Conservation (phyloP, 495 filamentous ascomycete species). For the Talaromyces liani region DNA sequence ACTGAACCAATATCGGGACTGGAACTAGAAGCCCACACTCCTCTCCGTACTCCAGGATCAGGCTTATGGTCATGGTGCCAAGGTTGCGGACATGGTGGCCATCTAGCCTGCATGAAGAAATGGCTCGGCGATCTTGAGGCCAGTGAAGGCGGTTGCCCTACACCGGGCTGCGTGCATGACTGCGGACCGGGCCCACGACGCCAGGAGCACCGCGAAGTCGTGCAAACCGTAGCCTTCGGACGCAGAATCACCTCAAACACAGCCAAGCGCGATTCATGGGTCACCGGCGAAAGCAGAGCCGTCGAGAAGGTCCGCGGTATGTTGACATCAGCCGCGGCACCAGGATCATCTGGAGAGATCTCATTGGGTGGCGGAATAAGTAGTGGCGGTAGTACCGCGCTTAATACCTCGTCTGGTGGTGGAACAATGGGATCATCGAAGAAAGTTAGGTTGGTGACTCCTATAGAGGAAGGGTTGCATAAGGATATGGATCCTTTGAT, state of each 20-base stretch:
- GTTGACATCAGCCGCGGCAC: conserved; percentile 25
- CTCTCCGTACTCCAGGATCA: conserved; percentile 24
- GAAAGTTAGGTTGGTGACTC: conserved; percentile 37
- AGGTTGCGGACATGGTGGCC: conserved; percentile 68
- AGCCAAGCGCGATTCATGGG: conserved; percentile 38
- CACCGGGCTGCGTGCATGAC: conserved; percentile 65
- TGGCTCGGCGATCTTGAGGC: conserved; percentile 54
- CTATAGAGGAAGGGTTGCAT: conserved; percentile 31
- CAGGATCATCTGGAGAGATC: conserved; percentile 15
- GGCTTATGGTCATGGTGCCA: conserved; percentile 63
- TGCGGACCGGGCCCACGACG: conserved; percentile 59
- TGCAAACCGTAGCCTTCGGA: conserved; percentile 16
- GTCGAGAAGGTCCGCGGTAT: conserved; percentile 43
- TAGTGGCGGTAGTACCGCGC: conserved; percentile 2
- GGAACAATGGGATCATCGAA: conserved; percentile 29
- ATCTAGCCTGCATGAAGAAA: conserved; percentile 56
- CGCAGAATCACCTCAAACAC: conserved; percentile 28
- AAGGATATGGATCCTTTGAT: conserved; percentile 15
- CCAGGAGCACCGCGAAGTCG: conserved; percentile 26
- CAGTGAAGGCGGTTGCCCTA: conserved; percentile 65
- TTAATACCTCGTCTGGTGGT: background rate
- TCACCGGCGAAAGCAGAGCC: conserved; percentile 34
- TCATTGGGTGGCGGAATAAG: background rate
- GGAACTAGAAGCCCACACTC: conserved; percentile 17
- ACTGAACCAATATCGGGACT: conserved; percentile 25